Evolutionary conservation across 2,329 filamentous ascomycete genomes (phyloP).

Genomic region (Tympanopsis confertula): DNA sequence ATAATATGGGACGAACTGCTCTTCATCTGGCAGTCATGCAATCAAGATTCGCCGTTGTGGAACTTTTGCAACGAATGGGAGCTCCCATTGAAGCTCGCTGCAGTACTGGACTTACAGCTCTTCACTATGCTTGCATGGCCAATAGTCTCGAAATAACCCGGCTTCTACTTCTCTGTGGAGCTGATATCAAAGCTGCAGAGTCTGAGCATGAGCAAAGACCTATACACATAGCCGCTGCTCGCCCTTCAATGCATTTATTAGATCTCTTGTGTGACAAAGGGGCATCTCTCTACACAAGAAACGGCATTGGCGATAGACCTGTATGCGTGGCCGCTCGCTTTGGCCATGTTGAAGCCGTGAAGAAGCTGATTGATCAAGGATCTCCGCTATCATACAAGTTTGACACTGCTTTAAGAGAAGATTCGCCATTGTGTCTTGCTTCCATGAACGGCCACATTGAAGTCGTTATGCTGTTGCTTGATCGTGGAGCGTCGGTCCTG

Average conservation of each 20-base stretch:
- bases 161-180: constrained; percentile 17
- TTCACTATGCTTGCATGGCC: constrained; percentile 23
- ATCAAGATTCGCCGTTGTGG: constrained; percentile 20
- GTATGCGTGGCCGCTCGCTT: constrained; percentile 17
- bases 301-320: constrained; percentile 17
- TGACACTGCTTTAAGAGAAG: constrained; percentile 13
- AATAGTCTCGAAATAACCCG: constrained; percentile 15
- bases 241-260: constrained; percentile 15
- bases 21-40: constrained; percentile 21
- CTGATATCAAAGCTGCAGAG: constrained; percentile 19
- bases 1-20: constrained; percentile 17
- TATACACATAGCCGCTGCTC: constrained; percentile 18
- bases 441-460: constrained; percentile 18
- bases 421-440: constrained; percentile 23
- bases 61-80: constrained; percentile 19
- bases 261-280: constrained; percentile 17
- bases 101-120: constrained; percentile 12
- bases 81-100: constrained; percentile 16
- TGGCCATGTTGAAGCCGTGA: constrained; percentile 18
- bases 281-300: constrained; percentile 17
- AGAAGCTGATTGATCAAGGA: constrained; percentile 17
- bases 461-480: constrained; percentile 17
- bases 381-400: constrained; percentile 14
- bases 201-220: constrained; percentile 13
- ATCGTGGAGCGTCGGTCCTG: constrained; percentile 17